Evolutionary conservation across 768 basidiomycete genomes (phyloP), one percentile per base, ranked within the genome.

Genomic region (Phylloporus rhodoxanthus): DNA sequence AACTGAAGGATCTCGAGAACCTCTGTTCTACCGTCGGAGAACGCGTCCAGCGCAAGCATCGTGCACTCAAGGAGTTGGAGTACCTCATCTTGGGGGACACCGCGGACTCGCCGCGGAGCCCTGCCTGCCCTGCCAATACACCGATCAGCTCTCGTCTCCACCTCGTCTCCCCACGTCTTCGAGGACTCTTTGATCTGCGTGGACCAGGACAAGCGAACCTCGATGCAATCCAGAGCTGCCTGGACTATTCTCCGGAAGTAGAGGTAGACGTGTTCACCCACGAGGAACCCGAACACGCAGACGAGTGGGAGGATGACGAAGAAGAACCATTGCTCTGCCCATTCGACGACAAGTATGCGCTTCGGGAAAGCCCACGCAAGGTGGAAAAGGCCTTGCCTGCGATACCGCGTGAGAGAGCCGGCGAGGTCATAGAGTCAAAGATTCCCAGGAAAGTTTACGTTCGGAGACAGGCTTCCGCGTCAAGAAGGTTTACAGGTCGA

Each of bases 181-280:
- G 56, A 13, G 66, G 66, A 9, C 59, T 66, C 46, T 68, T 66
- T 33, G 66, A 66, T 39, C 28, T 64, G 8, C 61, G 25, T 14
- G 64, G 64, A 17, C 64, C 64, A 2, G 59, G 66, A 3, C 53
- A 54, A 20, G 45, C 40, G 20, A 66, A 66, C 44, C 26, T 50
- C 28, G 52, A 66, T 37, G 41, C 53, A 7, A 50, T 43, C 8
- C 66, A 66, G 30, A 68, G 42, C n/a, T 49, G 55, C 20, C 29
- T 57, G 2, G 64, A 66, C 17, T 66, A 62, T 36, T 64, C 59
- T 20, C 53, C 59, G 4, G 57, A 56, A 26, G n/a, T 11, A 8
- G 39, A 49, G 19, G 53, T 41, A 2, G 36, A 48, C 37, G 11
- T 52, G 11, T 54, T 52, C 13, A 26, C 40, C 17, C 30, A 41